Conservation (phyloP, 805 yeast genomes). For the Schwanniomyces sp. region DNA sequence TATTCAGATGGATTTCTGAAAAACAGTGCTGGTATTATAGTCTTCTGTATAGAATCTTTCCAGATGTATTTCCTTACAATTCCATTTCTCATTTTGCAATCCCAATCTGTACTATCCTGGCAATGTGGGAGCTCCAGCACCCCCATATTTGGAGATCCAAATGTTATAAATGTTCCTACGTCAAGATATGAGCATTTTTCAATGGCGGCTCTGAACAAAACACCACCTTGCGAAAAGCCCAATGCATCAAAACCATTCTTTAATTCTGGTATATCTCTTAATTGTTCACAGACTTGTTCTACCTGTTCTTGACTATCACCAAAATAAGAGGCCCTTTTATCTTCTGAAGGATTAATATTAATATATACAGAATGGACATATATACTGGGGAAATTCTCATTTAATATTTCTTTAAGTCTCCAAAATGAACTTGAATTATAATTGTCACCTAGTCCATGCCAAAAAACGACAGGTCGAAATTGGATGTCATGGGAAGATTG, state of each 20-base stretch:
- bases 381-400: constrained; percentile 47
- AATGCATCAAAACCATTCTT: constrained; percentile 63
- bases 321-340: constrained; percentile 53
- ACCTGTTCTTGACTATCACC: constrained; percentile 62
- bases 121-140: constrained; percentile 68
- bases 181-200: constrained; percentile 50
- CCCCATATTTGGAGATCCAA: constrained; percentile 84
- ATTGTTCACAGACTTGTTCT: constrained; percentile 53
- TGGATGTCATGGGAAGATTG: background rate
- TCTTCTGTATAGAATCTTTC: constrained; percentile 52
- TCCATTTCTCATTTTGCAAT: constrained; percentile 56
- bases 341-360: constrained; percentile 48
- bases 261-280: constrained; percentile 47
- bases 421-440: constrained; percentile 62
- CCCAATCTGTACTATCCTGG: constrained; percentile 48
- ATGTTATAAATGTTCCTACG: constrained; percentile 59
- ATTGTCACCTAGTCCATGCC: constrained; percentile 86
- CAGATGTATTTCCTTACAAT: constrained; percentile 62
- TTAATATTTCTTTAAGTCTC: constrained; percentile 42
- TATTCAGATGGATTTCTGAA: constrained; percentile 61
- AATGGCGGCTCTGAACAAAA: constrained; percentile 67
- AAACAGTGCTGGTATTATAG: constrained; percentile 72
- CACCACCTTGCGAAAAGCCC: constrained; percentile 84
- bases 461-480: constrained; percentile 57
- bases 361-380: constrained; percentile 55